Percentiles rank a stretch among this genome's conserved stretches.
phyloP scores from a whole-genome alignment of 169 alveolate genomes.

The Plasmodium blacklocki region DNA sequence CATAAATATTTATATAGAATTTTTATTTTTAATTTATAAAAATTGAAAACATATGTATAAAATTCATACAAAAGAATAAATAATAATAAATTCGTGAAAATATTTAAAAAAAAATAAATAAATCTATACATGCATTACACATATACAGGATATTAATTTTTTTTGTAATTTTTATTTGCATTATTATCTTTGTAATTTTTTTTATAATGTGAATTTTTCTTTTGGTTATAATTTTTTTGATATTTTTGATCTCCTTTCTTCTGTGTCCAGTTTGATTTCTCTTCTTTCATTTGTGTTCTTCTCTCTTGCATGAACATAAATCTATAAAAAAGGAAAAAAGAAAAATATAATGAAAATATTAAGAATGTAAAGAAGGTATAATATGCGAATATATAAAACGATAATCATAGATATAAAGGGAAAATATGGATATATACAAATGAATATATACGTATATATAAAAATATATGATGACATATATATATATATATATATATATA shows the following conservation, averaged over 20 bases:
- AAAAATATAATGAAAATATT: neutral
- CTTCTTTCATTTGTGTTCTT: slow-evolving; percentile 60
- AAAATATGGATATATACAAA: neutral
- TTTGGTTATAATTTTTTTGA: slow-evolving; percentile 46
- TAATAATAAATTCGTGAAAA: too few relatives aligned
- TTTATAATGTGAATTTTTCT: slow-evolving; percentile 50
- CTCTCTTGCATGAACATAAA: slow-evolving; percentile 70
- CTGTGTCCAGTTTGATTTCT: slow-evolving; percentile 51
- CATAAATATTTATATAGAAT: neutral
- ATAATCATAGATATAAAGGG: neutral
- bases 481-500: slow-evolving; percentile 2
- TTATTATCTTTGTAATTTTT: slow-evolving; percentile 54
- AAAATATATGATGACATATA: neutral
- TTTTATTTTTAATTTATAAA: too few relatives aligned
- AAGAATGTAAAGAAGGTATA: too few relatives aligned
- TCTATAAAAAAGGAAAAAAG: neutral
- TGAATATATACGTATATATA: slow-evolving; percentile 6
- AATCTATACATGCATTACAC: neutral
- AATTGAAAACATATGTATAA: too few relatives aligned
- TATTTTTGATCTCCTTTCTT: slow-evolving; percentile 63
- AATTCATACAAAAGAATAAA: too few relatives aligned
- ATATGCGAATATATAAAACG: too few relatives aligned
- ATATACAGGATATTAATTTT: slow-evolving; percentile 20
- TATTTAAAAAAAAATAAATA: neutral
- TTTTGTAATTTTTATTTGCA: slow-evolving; percentile 17